Conservation (phyloP, 2,329 filamentous ascomycete species). For the Phyllosticta ampelicida region DNA sequence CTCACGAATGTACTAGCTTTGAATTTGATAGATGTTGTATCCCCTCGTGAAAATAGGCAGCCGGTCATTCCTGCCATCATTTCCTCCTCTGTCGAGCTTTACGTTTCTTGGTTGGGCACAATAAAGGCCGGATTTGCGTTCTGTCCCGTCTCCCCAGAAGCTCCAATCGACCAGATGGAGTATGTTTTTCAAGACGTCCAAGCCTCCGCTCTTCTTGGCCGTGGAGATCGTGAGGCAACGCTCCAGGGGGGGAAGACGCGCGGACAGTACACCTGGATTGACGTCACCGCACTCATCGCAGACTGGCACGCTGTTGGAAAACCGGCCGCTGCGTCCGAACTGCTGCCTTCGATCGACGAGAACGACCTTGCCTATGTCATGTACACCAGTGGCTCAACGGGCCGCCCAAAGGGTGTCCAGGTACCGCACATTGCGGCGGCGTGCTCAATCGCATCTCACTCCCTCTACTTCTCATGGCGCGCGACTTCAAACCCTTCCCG, state of each 20-base stretch:
- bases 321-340: conserved; percentile 17
- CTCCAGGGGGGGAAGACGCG: conserved; percentile 23
- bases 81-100: conserved; percentile 49
- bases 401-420: conserved; percentile 9
- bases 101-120: conserved; percentile 62
- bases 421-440: conserved; percentile 15
- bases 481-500: conserved; percentile 44
- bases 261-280: neutral
- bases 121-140: conserved; percentile 69
- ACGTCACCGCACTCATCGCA: conserved; percentile 1
- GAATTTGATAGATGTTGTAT: neutral
- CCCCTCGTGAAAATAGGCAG: neutral
- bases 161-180: conserved; percentile 44
- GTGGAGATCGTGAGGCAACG: neutral
- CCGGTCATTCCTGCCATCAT: conserved; percentile 4
- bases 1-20: conserved; percentile 4
- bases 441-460: conserved; percentile 34
- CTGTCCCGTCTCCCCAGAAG: conserved; percentile 66
- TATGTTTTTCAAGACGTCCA: conserved; percentile 8
- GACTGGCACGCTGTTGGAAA: neutral
- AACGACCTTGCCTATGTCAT: conserved; percentile 9
- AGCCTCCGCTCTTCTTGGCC: conserved; percentile 3
- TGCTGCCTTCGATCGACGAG: conserved; percentile 2
- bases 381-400: conserved; percentile 10
- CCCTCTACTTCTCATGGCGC: conserved; percentile 42